phyloP scores from a whole-genome alignment of 805 yeast genomes.

The Candida easanensis region DNA sequence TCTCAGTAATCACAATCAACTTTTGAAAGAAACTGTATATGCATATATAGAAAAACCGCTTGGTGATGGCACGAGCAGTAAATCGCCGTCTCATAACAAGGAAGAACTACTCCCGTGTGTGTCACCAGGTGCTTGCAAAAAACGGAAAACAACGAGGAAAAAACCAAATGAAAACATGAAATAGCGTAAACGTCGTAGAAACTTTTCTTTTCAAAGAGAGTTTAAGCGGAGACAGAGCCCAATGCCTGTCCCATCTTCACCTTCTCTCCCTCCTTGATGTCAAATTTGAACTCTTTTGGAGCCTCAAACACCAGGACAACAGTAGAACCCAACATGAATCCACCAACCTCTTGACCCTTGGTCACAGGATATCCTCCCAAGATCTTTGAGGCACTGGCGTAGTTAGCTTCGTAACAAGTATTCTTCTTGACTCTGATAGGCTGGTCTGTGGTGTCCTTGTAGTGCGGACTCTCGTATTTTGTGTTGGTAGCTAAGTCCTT shows the following conservation, averaged over 20 bases:
- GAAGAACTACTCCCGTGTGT: too few species aligned
- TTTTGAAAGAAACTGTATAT: too few species aligned
- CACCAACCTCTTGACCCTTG: slow-evolving; percentile 96
- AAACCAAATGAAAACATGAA: background rate
- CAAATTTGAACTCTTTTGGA: slow-evolving; percentile 73
- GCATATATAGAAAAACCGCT: too few species aligned
- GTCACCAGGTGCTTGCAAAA: background rate
- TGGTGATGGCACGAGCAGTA: too few species aligned
- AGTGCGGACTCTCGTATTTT: slow-evolving; percentile 47
- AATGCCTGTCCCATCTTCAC: slow-evolving; percentile 83
- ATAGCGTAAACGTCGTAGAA: slow-evolving; percentile 1
- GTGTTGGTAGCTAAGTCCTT: slow-evolving; percentile 84
- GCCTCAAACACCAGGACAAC: slow-evolving; percentile 98
- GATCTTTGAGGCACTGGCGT: slow-evolving; percentile 69
- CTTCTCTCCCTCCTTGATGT: slow-evolving; percentile 65
- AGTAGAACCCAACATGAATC: slow-evolving; percentile 93
- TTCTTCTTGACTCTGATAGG: slow-evolving; percentile 54
- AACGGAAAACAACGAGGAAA: background rate
- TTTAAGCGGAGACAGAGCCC: slow-evolving; percentile 39
- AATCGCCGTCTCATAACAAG: too few species aligned
- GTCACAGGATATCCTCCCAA: slow-evolving; percentile 85
- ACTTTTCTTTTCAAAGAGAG: background rate
- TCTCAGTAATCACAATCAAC: too few species aligned
- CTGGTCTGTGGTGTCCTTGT: slow-evolving; percentile 16
- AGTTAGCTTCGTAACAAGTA: slow-evolving; percentile 93